A percentile compares a stretch with the other conserved stretches of the same genome.
Evolutionary conservation across 345 rosid genomes (phyloP).

Genomic region (Arabidopsis thaliana): DNA sequence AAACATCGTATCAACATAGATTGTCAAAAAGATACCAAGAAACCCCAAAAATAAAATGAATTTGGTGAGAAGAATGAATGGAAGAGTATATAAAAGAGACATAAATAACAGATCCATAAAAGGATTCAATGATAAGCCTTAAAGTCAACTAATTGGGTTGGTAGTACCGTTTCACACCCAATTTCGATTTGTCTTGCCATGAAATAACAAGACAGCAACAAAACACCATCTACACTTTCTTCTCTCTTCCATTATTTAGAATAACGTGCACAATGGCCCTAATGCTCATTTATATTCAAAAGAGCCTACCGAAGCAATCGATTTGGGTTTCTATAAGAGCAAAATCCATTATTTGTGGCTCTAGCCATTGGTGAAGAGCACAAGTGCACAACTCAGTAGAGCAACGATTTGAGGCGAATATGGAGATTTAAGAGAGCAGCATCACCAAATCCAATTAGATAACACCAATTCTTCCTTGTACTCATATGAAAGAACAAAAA

Average conservation of each 20-base stretch:
- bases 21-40: constrained; percentile 9
- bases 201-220: constrained; percentile 32
- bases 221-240: constrained; percentile 17
- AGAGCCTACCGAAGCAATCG: neutral
- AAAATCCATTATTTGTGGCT: neutral
- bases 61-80: constrained; percentile 29
- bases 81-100: neutral
- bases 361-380: constrained; percentile 18
- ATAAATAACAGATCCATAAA: constrained; percentile 24
- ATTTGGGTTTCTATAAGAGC: neutral
- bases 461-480: neutral
- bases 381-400: constrained; percentile 7
- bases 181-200: constrained; percentile 42
- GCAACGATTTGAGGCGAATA: neutral
- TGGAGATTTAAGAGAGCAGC: neutral
- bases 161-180: constrained; percentile 41
- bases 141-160: constrained; percentile 42
- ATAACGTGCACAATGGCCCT: constrained; percentile 18
- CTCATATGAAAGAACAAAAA: neutral
- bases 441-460: neutral
- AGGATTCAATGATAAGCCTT: constrained; percentile 36
- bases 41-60: neutral
- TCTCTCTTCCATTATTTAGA: constrained; percentile 39
- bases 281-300: constrained; percentile 4
- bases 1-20: constrained; percentile 32